Conservation (phyloP, 768 basidiomycete genomes). For the Pleurotus ostreatus region DNA sequence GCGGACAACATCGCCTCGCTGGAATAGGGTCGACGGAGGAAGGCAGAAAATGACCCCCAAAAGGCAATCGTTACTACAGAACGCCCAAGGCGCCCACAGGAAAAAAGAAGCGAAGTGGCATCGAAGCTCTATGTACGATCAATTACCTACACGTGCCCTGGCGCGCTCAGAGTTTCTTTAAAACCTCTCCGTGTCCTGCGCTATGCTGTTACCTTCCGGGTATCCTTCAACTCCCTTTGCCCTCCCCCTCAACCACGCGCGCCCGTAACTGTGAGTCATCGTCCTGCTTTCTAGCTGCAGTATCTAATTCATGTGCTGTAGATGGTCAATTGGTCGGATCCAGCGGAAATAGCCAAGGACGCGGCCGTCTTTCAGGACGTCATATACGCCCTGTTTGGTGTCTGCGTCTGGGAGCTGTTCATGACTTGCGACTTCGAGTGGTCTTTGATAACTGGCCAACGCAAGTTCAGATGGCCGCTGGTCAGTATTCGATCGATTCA, state of each 20-base stretch:
- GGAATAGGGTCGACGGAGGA: conserved; percentile 3
- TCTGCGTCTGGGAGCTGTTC: conserved; percentile 67
- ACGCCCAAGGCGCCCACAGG: not conserved
- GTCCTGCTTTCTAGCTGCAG: not conserved
- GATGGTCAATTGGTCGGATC: conserved; percentile 52
- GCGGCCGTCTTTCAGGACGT: conserved; percentile 57
- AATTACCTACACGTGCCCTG: conserved; percentile 8
- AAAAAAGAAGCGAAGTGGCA: no score
- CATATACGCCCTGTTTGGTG: conserved; percentile 59
- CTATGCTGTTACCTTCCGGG: not conserved
- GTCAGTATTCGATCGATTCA: conserved; percentile 33
- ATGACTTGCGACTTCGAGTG: conserved; percentile 64
- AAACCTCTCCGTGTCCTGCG: not conserved
- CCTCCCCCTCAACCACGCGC: not conserved
- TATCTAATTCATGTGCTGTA: conserved; percentile 2
- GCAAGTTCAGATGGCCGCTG: conserved; percentile 66
- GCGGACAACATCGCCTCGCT: not conserved
- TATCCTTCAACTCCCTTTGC: not conserved
- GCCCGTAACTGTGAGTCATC: not conserved
- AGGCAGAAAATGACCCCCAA: not conserved
- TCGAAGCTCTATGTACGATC: not conserved
- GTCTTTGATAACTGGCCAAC: conserved; percentile 54
- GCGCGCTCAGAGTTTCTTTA: conserved; percentile 1
- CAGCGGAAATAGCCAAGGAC: conserved; percentile 12
- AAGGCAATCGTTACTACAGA: not conserved